A percentile compares a stretch with the other conserved stretches of the same genome.
phyloP scores from a whole-genome alignment of 148 eudicot genomes.

The Camellia japonica region DNA sequence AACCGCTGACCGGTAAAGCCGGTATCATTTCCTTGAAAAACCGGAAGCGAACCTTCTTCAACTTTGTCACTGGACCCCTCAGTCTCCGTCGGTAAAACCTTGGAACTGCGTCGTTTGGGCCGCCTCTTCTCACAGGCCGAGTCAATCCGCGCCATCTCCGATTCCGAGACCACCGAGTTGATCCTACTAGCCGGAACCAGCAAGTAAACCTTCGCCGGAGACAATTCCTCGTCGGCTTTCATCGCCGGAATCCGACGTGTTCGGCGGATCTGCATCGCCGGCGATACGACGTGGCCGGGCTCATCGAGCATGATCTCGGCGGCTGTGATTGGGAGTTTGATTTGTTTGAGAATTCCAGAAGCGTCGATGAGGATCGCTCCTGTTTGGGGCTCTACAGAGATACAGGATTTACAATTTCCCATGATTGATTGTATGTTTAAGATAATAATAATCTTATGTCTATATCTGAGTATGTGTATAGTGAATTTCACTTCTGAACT shows the following conservation, averaged over 20 bases:
- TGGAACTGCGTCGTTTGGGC: slow-evolving; percentile 22
- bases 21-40: slow-evolving; percentile 12
- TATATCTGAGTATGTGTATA: too few species aligned
- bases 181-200: slow-evolving; percentile 33
- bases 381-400: background rate
- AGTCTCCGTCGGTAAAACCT: slow-evolving; percentile 20
- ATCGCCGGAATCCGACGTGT: slow-evolving; percentile 25
- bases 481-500: too few species aligned
- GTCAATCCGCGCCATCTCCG: slow-evolving; percentile 26
- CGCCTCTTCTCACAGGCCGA: slow-evolving; percentile 8
- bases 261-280: slow-evolving; percentile 16
- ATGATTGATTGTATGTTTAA: background rate
- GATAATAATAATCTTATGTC: too few species aligned
- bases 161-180: slow-evolving; percentile 24
- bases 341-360: background rate
- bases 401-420: slow-evolving; percentile 15
- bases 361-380: slow-evolving; percentile 9
- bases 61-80: slow-evolving; percentile 9
- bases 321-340: slow-evolving; percentile 30
- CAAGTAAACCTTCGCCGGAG: slow-evolving; percentile 29
- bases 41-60: background rate
- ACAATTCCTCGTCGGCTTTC: slow-evolving; percentile 36
- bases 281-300: slow-evolving; percentile 33
- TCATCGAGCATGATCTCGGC: slow-evolving; percentile 45
- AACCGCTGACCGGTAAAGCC: slow-evolving; percentile 18